These are phyloP conservation scores for Dillenia suffruticosa DNA, from an alignment of 164 flowering plant genomes.

Conservation along the genomic window DNA sequence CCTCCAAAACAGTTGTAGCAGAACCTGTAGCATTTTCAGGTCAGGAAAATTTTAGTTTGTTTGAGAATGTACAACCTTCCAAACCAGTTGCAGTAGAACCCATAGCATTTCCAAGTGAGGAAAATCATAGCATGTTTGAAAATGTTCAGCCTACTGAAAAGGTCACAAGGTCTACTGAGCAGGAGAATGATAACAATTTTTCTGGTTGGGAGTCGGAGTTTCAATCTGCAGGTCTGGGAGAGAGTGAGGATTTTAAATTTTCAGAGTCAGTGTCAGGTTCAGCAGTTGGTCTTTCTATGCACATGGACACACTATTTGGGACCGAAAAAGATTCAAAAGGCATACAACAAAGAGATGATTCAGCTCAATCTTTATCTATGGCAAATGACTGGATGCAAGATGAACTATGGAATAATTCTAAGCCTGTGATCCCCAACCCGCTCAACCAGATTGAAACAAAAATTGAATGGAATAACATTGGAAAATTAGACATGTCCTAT, in stretches of 20 bases:
- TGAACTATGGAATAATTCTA: conserved; percentile 23
- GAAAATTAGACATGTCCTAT: conserved; percentile 5
- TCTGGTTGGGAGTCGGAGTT: conserved; percentile 68
- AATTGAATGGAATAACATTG: conserved; percentile 7
- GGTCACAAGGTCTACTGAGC: conserved; percentile 18
- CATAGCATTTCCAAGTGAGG: conserved; percentile 18
- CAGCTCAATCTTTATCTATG: conserved; percentile 17
- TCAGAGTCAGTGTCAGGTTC: conserved; percentile 28
- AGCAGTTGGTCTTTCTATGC: conserved; percentile 18
- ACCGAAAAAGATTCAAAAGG: conserved; percentile 11
- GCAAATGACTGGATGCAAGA: conserved; percentile 26
- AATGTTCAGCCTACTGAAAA: conserved; percentile 27
- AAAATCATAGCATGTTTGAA: conserved; percentile 34
- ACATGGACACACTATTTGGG: conserved; percentile 28
- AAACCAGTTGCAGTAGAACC: not conserved
- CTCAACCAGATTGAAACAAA: conserved; percentile 9
- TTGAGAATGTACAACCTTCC: conserved; percentile 23
- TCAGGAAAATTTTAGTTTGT: conserved; percentile 30
- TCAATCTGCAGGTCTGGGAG: conserved; percentile 40
- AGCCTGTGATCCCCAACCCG: conserved; percentile 4
- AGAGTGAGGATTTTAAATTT: conserved; percentile 19
- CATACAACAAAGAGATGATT: conserved; percentile 10
- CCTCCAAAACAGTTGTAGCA: too few relatives aligned
- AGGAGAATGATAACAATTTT: conserved; percentile 21
- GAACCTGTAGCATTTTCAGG: conserved; percentile 14